Base-by-base conservation (phyloP, 2,329 filamentous ascomycete species). In the Neonectria punicea region DNA sequence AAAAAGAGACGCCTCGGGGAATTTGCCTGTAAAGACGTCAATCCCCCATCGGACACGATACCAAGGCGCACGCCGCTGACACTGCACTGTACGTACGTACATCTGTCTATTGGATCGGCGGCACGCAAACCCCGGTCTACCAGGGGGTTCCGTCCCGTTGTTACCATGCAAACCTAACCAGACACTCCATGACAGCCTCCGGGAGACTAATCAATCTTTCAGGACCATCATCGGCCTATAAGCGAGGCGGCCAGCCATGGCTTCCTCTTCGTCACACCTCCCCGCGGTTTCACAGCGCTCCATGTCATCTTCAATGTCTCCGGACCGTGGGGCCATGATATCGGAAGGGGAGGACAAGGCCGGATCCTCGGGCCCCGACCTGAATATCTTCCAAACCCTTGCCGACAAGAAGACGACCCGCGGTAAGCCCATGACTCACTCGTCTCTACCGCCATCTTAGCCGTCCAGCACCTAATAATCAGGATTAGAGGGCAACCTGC, bases 351-450 rank as follows among this genome's bases (percentile, higher is more conserved):
- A 78, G 51, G 82, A 83, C 51, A 80, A 77, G 61, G 73, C 79
- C 47, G 80, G 82, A 1, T 71, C 81, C 50, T 80, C 81, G 16
- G 78, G 82, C 1, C 74, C 89, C 66, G 89, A 87, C 66, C 79
- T 90, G 59, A 83, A 82, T 18, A 90, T 92, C 66, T 86, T 92
- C 78, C 93, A 90, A 79, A 88, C 81, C 70, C 83, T 91, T 66
- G 86, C 82, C 56, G 91, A 93, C 61, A 96, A 93, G 82, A 93
- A 90, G 76, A 87, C 87, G 13, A 93, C 91, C n/a, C 86, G 92
- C 85, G 91, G 92, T 93, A 80, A 74, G 68, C 41, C 10, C 34
- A 66, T 47, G 46, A n/a, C 34, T 22, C 14, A n/a, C 34, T 22
- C 14, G n/a, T 30, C 34, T 36, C n/a, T 36, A 22, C 47, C 39